Conservation (phyloP, 1,139 yeast genomes). For the Suhomyces terraborum region DNA sequence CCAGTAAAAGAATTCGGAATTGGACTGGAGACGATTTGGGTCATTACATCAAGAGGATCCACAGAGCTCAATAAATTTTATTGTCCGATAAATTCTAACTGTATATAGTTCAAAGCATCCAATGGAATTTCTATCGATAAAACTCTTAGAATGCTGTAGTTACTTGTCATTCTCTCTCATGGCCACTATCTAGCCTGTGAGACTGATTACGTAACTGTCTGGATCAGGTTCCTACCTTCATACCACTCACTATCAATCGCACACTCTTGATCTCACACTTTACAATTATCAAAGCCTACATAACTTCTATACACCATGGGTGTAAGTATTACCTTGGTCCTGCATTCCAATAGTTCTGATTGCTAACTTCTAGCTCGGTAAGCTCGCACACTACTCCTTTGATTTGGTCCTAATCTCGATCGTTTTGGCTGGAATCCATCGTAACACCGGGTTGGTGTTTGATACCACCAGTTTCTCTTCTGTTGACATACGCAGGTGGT, state of each 20-base stretch:
- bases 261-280: not conserved
- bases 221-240: too few species aligned
- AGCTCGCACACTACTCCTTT: constrained; percentile 54
- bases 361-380: constrained; percentile 50
- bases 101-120: too few species aligned
- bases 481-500: constrained; percentile 55
- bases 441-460: constrained; percentile 60
- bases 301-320: constrained; percentile 12
- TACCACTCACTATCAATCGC: not conserved
- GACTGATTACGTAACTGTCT: constrained; percentile 1
- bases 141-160: too few species aligned
- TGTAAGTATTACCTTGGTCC: constrained; percentile 17
- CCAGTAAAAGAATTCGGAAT: constrained; percentile 57
- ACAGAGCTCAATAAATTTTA: constrained; percentile 9
- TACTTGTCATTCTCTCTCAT: too few species aligned
- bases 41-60: constrained; percentile 47
- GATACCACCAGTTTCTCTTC: constrained; percentile 49
- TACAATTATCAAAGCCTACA: too few species aligned
- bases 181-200: too few species aligned
- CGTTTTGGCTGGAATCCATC: constrained; percentile 64
- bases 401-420: constrained; percentile 64
- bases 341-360: too few species aligned
- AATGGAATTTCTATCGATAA: too few species aligned
- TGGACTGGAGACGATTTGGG: constrained; percentile 61
- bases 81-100: not conserved